Evolutionary conservation across 1,284 basidiomycete species (phyloP).

Genomic region (Microbotryum violaceum): DNA sequence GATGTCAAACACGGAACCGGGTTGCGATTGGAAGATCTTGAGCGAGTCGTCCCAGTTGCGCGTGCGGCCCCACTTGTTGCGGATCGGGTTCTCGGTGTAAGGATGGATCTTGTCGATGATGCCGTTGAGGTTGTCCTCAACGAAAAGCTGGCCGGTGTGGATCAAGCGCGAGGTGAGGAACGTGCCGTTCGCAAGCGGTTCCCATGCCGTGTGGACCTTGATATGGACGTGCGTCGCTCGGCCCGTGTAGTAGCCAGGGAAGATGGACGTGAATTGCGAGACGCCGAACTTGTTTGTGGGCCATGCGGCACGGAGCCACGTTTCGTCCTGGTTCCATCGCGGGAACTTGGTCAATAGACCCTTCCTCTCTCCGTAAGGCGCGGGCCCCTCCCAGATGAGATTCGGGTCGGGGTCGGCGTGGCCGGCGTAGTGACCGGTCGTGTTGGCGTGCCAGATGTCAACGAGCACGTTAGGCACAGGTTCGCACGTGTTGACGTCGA

Average conservation of each 20-base stretch:
- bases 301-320: conserved; percentile 59
- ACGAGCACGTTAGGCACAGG: conserved; percentile 60
- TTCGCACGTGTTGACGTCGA: conserved; percentile 64
- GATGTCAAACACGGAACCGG: conserved; percentile 44
- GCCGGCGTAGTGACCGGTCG: conserved; percentile 46
- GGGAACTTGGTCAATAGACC: conserved; percentile 43
- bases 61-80: conserved; percentile 41
- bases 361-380: conserved; percentile 38
- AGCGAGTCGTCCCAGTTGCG: conserved; percentile 46
- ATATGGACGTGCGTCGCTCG: conserved; percentile 42
- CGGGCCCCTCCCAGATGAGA: conserved; percentile 40
- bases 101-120: conserved; percentile 41
- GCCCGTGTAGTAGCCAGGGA: conserved; percentile 47
- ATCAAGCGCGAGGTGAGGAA: conserved; percentile 38
- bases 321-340: conserved; percentile 42
- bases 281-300: conserved; percentile 60
- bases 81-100: conserved; percentile 43
- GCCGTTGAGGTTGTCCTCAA: conserved; percentile 44
- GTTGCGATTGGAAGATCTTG: conserved; percentile 41
- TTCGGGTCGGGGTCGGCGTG: conserved; percentile 43
- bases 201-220: conserved; percentile 44
- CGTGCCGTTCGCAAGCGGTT: conserved; percentile 39
- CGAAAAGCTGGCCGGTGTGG: conserved; percentile 47
- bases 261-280: conserved; percentile 57
- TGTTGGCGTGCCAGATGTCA: conserved; percentile 58